These are phyloP conservation scores for Lodderomyces theae DNA, from an alignment of 1,139 yeast species.

Conservation along the genomic window DNA sequence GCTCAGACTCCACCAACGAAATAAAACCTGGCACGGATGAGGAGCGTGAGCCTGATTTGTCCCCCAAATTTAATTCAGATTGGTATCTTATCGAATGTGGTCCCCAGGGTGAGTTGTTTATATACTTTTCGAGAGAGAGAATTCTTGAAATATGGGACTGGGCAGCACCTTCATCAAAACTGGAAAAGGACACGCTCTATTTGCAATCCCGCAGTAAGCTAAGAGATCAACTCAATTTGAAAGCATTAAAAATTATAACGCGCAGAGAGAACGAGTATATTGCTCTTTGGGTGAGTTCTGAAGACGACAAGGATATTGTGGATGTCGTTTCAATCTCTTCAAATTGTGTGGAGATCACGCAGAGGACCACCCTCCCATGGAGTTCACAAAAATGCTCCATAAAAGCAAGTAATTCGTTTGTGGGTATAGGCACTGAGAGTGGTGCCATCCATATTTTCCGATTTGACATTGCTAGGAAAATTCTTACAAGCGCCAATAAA, in stretches of 20 bases:
- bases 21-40: not conserved
- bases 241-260: not conserved
- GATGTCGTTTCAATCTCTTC: not conserved
- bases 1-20: slow-evolving; percentile 11
- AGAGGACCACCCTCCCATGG: not conserved
- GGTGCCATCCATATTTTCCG: slow-evolving; percentile 25
- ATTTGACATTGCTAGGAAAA: slow-evolving; percentile 9
- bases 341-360: not conserved
- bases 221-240: not conserved
- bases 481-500: slow-evolving; percentile 18
- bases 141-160: slow-evolving; percentile 51
- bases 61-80: not conserved
- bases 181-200: slow-evolving; percentile 34
- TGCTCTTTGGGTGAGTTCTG: not conserved
- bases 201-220: slow-evolving; percentile 22
- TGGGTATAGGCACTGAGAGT: slow-evolving; percentile 22
- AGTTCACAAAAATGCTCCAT: slow-evolving; percentile 12
- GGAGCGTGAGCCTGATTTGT: slow-evolving; percentile 5
- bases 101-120: slow-evolving; percentile 43
- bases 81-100: slow-evolving; percentile 34
- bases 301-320: not conserved
- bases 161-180: slow-evolving; percentile 23
- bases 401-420: slow-evolving; percentile 22
- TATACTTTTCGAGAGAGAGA: slow-evolving; percentile 25
- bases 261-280: not conserved